Evolutionary conservation across 2,329 filamentous ascomycete species (phyloP), one percentile per base, ranked within the genome.

Genomic region (Paradendryphiella salina): DNA sequence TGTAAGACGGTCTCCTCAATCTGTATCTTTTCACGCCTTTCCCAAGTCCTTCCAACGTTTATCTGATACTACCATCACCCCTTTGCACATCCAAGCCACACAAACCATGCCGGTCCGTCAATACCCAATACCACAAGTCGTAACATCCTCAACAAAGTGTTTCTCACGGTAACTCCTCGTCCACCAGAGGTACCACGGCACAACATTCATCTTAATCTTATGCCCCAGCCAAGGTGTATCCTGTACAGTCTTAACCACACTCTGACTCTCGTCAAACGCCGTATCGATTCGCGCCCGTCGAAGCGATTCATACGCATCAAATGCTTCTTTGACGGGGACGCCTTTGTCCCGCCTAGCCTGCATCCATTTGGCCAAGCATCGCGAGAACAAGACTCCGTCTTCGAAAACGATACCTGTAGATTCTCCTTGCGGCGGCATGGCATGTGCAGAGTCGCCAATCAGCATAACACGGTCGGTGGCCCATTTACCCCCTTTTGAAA

Each of bases 371-470:
- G 69, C 72, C 38, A 77, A 50, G 63, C 73, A 76, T 39, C 75
- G 64, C 17, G 78, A 73, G 63, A 81, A 75, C 45, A 81, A 62
- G 29, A 80, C 76, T 2, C 75, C 79, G 59, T 81, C 79, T 64
- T 81, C 79, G 54, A 81, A 80, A 8, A 80, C 77, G 28, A 81
- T 76, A 13, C 79, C 79, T 3, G 78, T 80, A 26, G 71, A 74
- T 54, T 80, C 78, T 9, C 79, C 79, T 50, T 80, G 77, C 3
- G 79, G 78, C 3, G 78, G 77, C 78, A 80, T 80, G 8, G 76
- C 76, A 58, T 78, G 76, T 40, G 77, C 76, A 26, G 75, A 74
- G 50, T 79, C 76, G 3, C 76, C 76, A 4, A 78, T 71, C 29
- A 78, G 60, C 69, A 77, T 75, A 2, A 73, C 70, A 4, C 74